Evolutionary conservation across 2,329 filamentous ascomycete genomes (phyloP).

Genomic region (Berkeleyomyces basicola): DNA sequence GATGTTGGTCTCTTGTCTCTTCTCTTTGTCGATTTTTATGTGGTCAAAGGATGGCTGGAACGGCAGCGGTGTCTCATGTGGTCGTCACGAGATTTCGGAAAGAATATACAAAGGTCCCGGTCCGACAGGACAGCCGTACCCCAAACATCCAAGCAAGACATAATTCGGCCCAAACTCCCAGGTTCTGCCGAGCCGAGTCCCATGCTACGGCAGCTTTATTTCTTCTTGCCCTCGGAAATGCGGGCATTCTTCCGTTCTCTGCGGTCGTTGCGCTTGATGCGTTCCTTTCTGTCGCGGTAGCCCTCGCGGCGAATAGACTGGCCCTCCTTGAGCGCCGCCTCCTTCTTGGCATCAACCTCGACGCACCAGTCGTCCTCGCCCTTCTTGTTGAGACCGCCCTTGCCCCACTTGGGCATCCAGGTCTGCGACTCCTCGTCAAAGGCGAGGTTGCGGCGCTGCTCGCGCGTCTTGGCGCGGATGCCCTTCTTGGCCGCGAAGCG

Average conservation of each 20-base stretch:
- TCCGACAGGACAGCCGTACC: no score
- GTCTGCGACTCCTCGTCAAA: constrained; percentile 74
- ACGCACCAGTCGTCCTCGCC: constrained; percentile 77
- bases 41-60: no score
- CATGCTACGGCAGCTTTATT: constrained; percentile 5
- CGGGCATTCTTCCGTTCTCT: constrained; percentile 51
- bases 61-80: no score
- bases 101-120: no score
- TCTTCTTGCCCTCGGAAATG: constrained; percentile 21
- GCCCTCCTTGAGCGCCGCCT: constrained; percentile 44
- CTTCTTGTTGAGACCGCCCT: constrained; percentile 76
- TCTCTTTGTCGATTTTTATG: neutral
- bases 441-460: constrained; percentile 54
- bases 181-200: neutral
- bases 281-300: constrained; percentile 49
- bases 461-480: constrained; percentile 74
- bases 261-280: constrained; percentile 53
- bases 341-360: constrained; percentile 69
- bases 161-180: neutral
- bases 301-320: constrained; percentile 45
- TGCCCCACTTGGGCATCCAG: constrained; percentile 92
- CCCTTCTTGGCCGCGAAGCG: constrained; percentile 94
- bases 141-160: neutral
- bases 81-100: no score
- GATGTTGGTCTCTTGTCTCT: neutral